Conservation (phyloP, 345 rosid species). For the Lepidium aucheri region DNA sequence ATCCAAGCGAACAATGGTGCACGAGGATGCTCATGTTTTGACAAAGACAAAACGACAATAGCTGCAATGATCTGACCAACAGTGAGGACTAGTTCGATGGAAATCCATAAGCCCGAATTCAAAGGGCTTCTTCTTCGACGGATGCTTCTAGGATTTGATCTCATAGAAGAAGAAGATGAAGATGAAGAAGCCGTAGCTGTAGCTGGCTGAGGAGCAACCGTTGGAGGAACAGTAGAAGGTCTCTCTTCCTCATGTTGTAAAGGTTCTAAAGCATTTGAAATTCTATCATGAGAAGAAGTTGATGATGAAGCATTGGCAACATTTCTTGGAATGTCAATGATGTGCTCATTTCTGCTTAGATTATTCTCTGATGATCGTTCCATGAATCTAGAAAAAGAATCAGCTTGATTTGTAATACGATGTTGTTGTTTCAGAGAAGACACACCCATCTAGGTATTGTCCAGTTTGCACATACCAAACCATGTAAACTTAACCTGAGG, state of each 20-base stretch:
- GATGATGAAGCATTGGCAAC: constrained; percentile 27
- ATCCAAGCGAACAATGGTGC: constrained; percentile 82
- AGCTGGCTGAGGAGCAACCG: constrained; percentile 36
- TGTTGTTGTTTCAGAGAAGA: constrained; percentile 38
- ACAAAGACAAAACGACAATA: constrained; percentile 59
- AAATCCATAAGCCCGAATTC: constrained; percentile 93
- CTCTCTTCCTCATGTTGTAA: constrained; percentile 48
- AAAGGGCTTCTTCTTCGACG: constrained; percentile 87
- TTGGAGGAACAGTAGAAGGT: constrained; percentile 32
- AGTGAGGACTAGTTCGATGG: constrained; percentile 71
- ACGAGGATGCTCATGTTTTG: constrained; percentile 71
- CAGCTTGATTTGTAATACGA: constrained; percentile 33
- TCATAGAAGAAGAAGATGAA: constrained; percentile 37
- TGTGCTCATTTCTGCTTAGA: constrained; percentile 41
- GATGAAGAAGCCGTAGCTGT: constrained; percentile 23
- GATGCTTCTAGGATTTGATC: constrained; percentile 42
- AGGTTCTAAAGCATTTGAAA: constrained; percentile 45
- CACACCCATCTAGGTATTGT: constrained; percentile 67
- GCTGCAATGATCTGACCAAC: constrained; percentile 87
- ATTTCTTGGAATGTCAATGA: constrained; percentile 50
- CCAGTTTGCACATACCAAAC: constrained; percentile 6
- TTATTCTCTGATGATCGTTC: constrained; percentile 48
- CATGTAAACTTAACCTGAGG: neutral
- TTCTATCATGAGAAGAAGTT: constrained; percentile 46
- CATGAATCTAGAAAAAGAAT: constrained; percentile 56